Evolutionary conservation across 306 rosid species (phyloP), one percentile per base, ranked within the genome.

Genomic region (Fagus crenata): DNA sequence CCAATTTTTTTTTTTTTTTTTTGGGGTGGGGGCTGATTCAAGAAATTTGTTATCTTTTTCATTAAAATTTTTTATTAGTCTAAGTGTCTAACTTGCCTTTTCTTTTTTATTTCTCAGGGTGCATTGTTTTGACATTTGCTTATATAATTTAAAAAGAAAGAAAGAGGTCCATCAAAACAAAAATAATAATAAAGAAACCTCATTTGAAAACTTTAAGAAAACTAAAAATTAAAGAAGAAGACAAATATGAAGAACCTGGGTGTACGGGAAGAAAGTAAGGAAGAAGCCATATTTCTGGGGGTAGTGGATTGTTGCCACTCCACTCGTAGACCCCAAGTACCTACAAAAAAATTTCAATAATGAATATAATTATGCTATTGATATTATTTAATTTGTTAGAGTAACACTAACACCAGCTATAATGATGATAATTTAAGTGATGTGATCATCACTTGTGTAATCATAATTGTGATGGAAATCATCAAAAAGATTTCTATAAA

Each of bases 301-400:
- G 89, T 31, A 90, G 80, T 15, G 96, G 86, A 68, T 92, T 90
- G 71, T 84, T 60, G 3, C 97, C 97, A 1, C 76, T 81, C 97
- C 96, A 92, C 54, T 92, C 96, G 5, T 87, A 92, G n/a, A 92
- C 92, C 3, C 96, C 97, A 73, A 90, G 88, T 36, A 90, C 81
- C 94, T 88, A 40, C 82, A n/a, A 53, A 46, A 14, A 7, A 12
- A 13, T 17, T 15, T n/a, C 32, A 69, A 31, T 42, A 32, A 40
- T 49, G 5, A 42, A 6, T 71, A 13, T 46, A 18, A 40, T 42
- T 14, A 33, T 35, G 3, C 33, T 13, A 3, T 33, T 22, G 9
- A 6, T 56, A 5, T 56, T 22, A 56, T 18, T n/a, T n/a, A n/a
- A n/a, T 56, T 43, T 43, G 7, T 12, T 43, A 43, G 7, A 43